Conservation (phyloP, 495 filamentous ascomycete genomes). For the Cercophora newfieldiana region DNA sequence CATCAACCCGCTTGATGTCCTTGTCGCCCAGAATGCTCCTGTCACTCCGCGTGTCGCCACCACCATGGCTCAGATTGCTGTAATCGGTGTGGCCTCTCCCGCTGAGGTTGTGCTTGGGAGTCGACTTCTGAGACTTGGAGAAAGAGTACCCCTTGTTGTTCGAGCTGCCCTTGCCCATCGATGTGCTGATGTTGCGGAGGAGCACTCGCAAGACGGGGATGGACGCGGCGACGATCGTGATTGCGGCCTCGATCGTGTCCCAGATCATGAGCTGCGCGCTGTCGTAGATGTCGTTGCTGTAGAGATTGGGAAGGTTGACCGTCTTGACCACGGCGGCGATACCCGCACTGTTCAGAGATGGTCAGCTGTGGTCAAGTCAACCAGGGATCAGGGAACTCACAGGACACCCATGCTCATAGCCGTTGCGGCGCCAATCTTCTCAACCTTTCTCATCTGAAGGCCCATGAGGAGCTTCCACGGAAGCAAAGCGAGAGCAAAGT, state of each 20-base stretch:
- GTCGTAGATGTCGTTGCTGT: conserved; percentile 8
- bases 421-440: conserved; percentile 38
- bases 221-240: conserved; percentile 32
- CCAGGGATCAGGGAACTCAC: not conserved
- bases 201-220: conserved; percentile 33
- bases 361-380: not conserved
- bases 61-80: not conserved
- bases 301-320: conserved; percentile 5
- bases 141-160: not conserved
- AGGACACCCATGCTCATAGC: conserved; percentile 42
- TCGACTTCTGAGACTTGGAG: not conserved
- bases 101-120: not conserved
- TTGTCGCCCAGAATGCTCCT: conserved; percentile 1
- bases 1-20: not conserved
- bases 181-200: conserved; percentile 18
- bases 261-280: conserved; percentile 21
- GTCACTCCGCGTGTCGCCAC: not conserved
- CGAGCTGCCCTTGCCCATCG: not conserved
- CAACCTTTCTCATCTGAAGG: conserved; percentile 37
- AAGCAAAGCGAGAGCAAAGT: conserved; percentile 37
- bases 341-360: conserved; percentile 22
- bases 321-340: conserved; percentile 32
- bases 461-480: conserved; percentile 38
- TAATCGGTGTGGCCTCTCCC: not conserved
- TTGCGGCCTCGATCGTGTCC: conserved; percentile 26